Evolutionary conservation across 345 rosid species (phyloP).

Genomic region (rapeseed (Brassica napus)): Da-Ae NC_063445.1:56250501-56251000

Average conservation of each 20-base stretch:
- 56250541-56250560: not conserved
- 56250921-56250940: slow-evolving; percentile 35
- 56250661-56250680: not conserved
- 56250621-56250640: slow-evolving; percentile 2
- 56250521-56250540: not conserved
- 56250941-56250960: slow-evolving; percentile 36
- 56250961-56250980: slow-evolving; percentile 39
- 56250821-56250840: slow-evolving; percentile 25
- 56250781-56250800: slow-evolving; percentile 33
- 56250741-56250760: slow-evolving; percentile 53
- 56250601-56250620: slow-evolving; percentile 32
- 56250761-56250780: slow-evolving; percentile 52
- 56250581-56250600: not conserved
- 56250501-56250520: not conserved
- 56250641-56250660: slow-evolving; percentile 8
- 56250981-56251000: slow-evolving; percentile 35
- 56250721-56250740: slow-evolving; percentile 53
- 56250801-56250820: slow-evolving; percentile 18
- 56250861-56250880: slow-evolving; percentile 7
- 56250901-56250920: slow-evolving; percentile 33
- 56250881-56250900: slow-evolving; percentile 20
- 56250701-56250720: slow-evolving; percentile 21
- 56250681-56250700: slow-evolving; percentile 1
- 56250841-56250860: slow-evolving; percentile 6
- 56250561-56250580: not conserved